Base-by-base conservation (phyloP, 805 yeast genomes). In the Starmera amethionina region DNA sequence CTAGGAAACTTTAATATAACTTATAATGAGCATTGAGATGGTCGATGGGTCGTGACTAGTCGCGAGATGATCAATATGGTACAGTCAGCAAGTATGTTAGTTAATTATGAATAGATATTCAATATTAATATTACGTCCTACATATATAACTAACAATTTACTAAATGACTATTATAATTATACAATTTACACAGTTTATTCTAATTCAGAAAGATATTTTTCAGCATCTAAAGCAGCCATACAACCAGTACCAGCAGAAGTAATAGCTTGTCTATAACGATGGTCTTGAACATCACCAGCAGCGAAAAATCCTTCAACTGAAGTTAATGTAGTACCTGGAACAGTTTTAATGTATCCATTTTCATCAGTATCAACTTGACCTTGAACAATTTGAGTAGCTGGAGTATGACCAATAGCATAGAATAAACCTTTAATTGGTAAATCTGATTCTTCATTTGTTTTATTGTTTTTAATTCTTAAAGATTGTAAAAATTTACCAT, bases 171-270 rank as follows among this genome's bases (percentile, higher is more conserved):
- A 13, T 22, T 35, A 35, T 22, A 10, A 16, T 18, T 33, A 18
- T 9, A 11, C 9, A 5, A 16, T 16, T 16, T 9, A 29, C 4
- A 37, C 34, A 16, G 18, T 16, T 42, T 60, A 67, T 42, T 68
- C 72, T 40, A 57, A 53, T 50, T 84, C 94, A 36, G 90, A 67
- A 46, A 89, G 61, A 63, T 73, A 83, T 62, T 77, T 82, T 69
- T 89, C 97, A 58, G 90, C 86, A 56, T 93, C 97, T 46, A 93
- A 75, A 45, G 95, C 98, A 55, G 98, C 98, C 97, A 89, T 90
- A 74, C 98, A 93, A 48, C 98, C 98, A 47, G 96, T 75, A 59
- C 98, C 98, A n/a, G 98, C 98, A 62, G 97, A 88, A 34, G 98
- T 93, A 59, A 93, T 87, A 43, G 98, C 98, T 72, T 93, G 98